Base-by-base conservation (phyloP, 192 early-diverging fungal species). In the Powellomyces hirtus region DNA sequence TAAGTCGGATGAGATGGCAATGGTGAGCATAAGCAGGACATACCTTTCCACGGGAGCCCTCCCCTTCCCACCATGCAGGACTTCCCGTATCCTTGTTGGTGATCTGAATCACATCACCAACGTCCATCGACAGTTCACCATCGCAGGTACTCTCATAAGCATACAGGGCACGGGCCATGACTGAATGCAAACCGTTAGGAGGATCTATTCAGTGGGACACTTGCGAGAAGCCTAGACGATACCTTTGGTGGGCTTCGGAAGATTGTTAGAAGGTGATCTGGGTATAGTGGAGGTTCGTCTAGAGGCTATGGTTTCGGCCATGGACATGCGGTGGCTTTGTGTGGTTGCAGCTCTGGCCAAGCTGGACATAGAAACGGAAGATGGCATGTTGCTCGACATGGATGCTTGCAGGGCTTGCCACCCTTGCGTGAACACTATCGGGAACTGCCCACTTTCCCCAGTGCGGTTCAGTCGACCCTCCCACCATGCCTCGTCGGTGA, bases 61-160 rank as follows among this genome's bases (percentile, higher is more conserved):
- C 87, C 22, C 94, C 96, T 56, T 91, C 90, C 95, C 96, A 98
- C 96, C 96, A 98, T 70, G 93, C 92, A 46, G 90, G 87, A 82
- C 64, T 74, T 4, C 82, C 82, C 22, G 79, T 84, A 44, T 77
- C 53, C 36, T 77, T 77, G 59, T 55, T 72, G 16, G 69, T 77
- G 10, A 78, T 52, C 1, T 49, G 56, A 20, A 84, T 68, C 6
- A 81, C 53, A 26, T 84, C 82, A 13, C 75, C 75, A 22, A 59
- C 59, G 52, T 90, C 87, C 50, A 96, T 59, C 14, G 90, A 88
- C 27, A 99, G 87, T 75, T 99, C 97, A n/a, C 93, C 94, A 14
- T 83, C 80, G 66, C 94, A 94, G 1, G 93, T 91, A 5, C 90
- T 88, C 34, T 81, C 81, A 72, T 96, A 99, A 55, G 93, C 90